These are phyloP conservation scores for Phytophthora idaei DNA, from an alignment of 352 stramenopile species.

Conservation along the genomic window DNA sequence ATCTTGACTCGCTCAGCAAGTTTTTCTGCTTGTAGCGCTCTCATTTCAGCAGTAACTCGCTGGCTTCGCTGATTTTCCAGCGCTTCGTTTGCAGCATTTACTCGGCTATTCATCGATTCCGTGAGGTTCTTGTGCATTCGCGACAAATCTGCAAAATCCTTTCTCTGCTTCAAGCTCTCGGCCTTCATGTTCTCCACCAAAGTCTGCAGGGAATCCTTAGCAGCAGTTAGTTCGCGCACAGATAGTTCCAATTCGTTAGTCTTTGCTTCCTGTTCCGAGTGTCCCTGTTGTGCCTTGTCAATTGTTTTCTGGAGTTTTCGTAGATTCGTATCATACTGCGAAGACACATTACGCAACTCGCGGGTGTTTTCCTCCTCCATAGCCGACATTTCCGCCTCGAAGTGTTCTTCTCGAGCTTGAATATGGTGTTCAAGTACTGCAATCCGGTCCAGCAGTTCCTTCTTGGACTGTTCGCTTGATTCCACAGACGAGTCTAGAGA, in stretches of 20 bases:
- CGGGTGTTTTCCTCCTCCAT: constrained; percentile 26
- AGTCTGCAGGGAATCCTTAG: constrained; percentile 39
- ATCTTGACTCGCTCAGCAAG: constrained; percentile 22
- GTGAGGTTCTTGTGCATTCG: constrained; percentile 73
- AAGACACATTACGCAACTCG: constrained; percentile 32
- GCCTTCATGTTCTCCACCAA: constrained; percentile 37
- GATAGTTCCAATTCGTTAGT: constrained; percentile 18
- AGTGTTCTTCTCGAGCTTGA: constrained; percentile 28
- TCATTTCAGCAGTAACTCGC: constrained; percentile 27
- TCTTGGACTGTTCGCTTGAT: constrained; percentile 34
- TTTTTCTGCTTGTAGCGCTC: constrained; percentile 38
- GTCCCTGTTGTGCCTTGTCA: constrained; percentile 12
- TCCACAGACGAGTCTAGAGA: constrained; percentile 41
- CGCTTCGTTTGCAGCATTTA: constrained; percentile 30
- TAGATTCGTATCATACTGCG: constrained; percentile 39
- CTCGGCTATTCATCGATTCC: constrained; percentile 45
- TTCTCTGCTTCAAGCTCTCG: constrained; percentile 51
- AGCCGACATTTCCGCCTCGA: constrained; percentile 30
- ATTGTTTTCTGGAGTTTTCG: constrained; percentile 35
- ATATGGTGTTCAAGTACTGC: constrained; percentile 39
- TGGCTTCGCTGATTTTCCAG: constrained; percentile 44
- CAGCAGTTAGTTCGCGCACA: constrained; percentile 23
- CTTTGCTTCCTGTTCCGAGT: constrained; percentile 19
- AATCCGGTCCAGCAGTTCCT: constrained; percentile 40
- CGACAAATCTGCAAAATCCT: constrained; percentile 66